Base-by-base conservation (phyloP, 2,329 filamentous ascomycete species). In the Elsinoe necatrix region DNA sequence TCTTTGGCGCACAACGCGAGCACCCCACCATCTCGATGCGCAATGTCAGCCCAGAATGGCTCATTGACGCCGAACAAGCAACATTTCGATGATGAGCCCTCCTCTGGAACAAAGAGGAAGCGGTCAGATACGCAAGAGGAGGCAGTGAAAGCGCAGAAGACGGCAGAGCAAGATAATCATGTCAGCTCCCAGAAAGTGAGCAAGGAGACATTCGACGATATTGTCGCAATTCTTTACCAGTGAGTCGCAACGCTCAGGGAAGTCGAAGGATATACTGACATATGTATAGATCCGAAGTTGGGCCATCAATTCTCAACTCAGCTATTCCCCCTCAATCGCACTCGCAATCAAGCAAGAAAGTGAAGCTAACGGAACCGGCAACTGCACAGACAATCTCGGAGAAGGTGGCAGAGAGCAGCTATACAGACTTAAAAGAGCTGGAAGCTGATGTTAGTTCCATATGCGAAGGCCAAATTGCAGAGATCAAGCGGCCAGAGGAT, bases 291-390 rank as follows among this genome's bases (percentile, higher is more conserved):
- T 48, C 66, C 58, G 75, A 78, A 63, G 73, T 72, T 1, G 64
- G 67, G 9, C 74, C 75, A 16, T 76, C 75, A 16, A 72, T 77
- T 59, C 68, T 78, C 47, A 60, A 72, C 27, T 67, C 71, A 55
- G 60, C 69, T 16, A 61, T 76, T 31, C 35, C 48, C 64, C 48
- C 68, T 66, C 61, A 62, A 65, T 56, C 60, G 63, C 54, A 50
- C 21, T 54, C 55, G 25, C 55, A 43, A 54, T 25, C 47, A 55
- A 4, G 68, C 25, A 78, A 78, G 64, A 75, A 75, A 60, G 65
- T 72, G 29, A 75, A 73, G 61, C 61, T 75, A 37, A 68, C 71
- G 11, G 66, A 71, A 5, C 54, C 64, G 37, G 61, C 61, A 35
- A 60, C 69, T n/a, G 59, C 66, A 59, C 58, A 58, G 7, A 71